Conservation (phyloP, 768 basidiomycete species). For the Hygrocybe coccinea region DNA sequence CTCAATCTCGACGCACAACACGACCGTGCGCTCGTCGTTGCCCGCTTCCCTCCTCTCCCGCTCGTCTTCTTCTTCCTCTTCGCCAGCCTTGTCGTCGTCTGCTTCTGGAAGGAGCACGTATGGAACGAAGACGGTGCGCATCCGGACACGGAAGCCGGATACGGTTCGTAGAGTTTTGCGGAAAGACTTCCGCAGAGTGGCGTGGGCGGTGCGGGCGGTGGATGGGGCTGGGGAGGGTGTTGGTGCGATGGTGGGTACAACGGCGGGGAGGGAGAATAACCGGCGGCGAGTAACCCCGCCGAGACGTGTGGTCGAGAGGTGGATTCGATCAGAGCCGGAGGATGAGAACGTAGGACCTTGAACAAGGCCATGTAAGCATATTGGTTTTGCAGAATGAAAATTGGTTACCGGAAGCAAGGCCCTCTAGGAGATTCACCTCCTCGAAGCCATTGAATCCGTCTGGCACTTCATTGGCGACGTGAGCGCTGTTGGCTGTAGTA, state of each 20-base stretch:
- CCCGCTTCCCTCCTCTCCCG: conserved; percentile 60
- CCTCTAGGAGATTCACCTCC: conserved; percentile 63
- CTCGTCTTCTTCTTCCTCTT: conserved; percentile 50
- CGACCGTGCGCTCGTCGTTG: conserved; percentile 76
- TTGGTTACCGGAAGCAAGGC: conserved; percentile 61
- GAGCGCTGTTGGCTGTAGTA: conserved; percentile 25
- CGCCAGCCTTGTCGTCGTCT: conserved; percentile 25
- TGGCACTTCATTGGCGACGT: conserved; percentile 31
- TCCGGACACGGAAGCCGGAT: conserved; percentile 82
- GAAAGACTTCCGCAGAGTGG: conserved; percentile 81
- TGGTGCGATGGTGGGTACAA: conserved; percentile 39
- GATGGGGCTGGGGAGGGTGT: conserved; percentile 47
- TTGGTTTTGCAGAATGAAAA: too few relatives aligned
- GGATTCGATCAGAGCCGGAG: conserved; percentile 30
- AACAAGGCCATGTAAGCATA: too few relatives aligned
- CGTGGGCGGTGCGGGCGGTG: conserved; percentile 44
- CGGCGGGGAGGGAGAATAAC: conserved; percentile 57
- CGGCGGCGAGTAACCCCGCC: conserved; percentile 63
- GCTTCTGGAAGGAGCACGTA: conserved; percentile 63
- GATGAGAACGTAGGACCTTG: conserved; percentile 47
- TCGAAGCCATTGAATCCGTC: conserved; percentile 47
- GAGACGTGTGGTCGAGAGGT: conserved; percentile 66
- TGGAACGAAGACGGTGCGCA: conserved; percentile 92
- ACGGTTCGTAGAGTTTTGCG: conserved; percentile 73
- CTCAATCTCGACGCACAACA: conserved; percentile 89